Conservation (phyloP, 805 yeast species). For the Candida taoyuanica region DNA sequence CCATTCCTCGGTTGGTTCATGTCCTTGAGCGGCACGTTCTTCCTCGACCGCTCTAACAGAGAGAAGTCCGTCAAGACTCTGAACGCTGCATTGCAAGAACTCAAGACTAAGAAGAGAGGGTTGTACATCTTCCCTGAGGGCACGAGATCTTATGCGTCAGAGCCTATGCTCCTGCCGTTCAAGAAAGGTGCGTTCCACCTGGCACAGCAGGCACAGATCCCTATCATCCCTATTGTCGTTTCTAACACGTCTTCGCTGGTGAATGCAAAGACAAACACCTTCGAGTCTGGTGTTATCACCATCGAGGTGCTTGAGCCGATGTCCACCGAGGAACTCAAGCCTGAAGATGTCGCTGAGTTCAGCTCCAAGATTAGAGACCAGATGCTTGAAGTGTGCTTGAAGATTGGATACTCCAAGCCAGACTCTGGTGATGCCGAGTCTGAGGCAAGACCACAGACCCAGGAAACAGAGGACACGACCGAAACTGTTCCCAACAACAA, state of each 20-base stretch:
- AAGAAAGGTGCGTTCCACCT: slow-evolving; percentile 98
- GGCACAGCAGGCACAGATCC: slow-evolving; percentile 89
- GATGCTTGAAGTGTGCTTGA: slow-evolving; percentile 45
- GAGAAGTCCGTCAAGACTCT: slow-evolving; percentile 73
- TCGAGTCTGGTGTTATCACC: slow-evolving; percentile 70
- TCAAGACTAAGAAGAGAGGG: slow-evolving; percentile 63
- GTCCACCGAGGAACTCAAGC: slow-evolving; percentile 60
- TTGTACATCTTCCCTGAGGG: slow-evolving; percentile 97
- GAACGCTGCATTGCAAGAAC: slow-evolving; percentile 56
- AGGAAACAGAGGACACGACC: neutral
- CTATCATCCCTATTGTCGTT: slow-evolving; percentile 83
- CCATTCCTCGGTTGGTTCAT: slow-evolving; percentile 98
- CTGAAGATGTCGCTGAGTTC: slow-evolving; percentile 65
- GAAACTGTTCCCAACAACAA: slow-evolving; percentile 23
- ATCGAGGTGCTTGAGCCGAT: slow-evolving; percentile 82
- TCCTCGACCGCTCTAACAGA: slow-evolving; percentile 77
- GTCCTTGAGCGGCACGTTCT: slow-evolving; percentile 85
- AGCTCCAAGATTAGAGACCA: slow-evolving; percentile 48
- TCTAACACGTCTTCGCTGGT: slow-evolving; percentile 78
- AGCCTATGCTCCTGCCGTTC: slow-evolving; percentile 74
- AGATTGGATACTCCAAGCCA: slow-evolving; percentile 35
- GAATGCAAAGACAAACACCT: slow-evolving; percentile 54
- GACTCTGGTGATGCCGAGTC: slow-evolving; percentile 27
- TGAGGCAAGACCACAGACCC: neutral
- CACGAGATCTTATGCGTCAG: slow-evolving; percentile 75